Conservation (phyloP, 805 yeast species). For the Candida krabiensis region DNA sequence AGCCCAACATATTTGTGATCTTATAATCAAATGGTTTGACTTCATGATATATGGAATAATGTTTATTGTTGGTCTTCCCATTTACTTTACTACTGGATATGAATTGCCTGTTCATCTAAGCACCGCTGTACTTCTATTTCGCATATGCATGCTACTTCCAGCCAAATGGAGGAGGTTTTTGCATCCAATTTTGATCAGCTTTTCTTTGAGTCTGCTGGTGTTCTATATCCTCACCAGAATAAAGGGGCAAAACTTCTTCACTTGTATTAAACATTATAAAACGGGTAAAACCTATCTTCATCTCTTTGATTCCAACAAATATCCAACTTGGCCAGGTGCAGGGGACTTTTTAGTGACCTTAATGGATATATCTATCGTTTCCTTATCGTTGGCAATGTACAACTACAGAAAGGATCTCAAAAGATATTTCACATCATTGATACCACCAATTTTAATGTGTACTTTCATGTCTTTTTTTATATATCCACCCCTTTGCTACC, state of each 20-base stretch:
- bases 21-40: slow-evolving; percentile 46
- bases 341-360: slow-evolving; percentile 72
- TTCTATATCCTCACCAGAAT: slow-evolving; percentile 63
- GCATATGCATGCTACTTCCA: slow-evolving; percentile 45
- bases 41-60: slow-evolving; percentile 49
- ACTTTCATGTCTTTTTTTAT: slow-evolving; percentile 60
- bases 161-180: slow-evolving; percentile 49
- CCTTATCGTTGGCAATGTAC: slow-evolving; percentile 76
- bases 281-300: slow-evolving; percentile 68
- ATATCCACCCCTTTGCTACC: slow-evolving; percentile 69
- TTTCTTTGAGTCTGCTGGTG: slow-evolving; percentile 60
- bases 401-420: slow-evolving; percentile 65
- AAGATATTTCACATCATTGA: slow-evolving; percentile 55
- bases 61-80: slow-evolving; percentile 56
- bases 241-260: slow-evolving; percentile 48
- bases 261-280: slow-evolving; percentile 53
- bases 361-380: slow-evolving; percentile 76
- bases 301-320: slow-evolving; percentile 46
- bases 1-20: slow-evolving; percentile 1
- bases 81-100: slow-evolving; percentile 57
- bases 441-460: slow-evolving; percentile 58
- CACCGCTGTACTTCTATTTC: slow-evolving; percentile 57
- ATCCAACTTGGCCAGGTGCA: slow-evolving; percentile 66
- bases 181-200: slow-evolving; percentile 72
- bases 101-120: slow-evolving; percentile 64